Percentiles rank a stretch among this genome's conserved stretches.
Conservation (phyloP, 2,329 filamentous ascomycete species). For the Aureobasidium sp. region DNA sequence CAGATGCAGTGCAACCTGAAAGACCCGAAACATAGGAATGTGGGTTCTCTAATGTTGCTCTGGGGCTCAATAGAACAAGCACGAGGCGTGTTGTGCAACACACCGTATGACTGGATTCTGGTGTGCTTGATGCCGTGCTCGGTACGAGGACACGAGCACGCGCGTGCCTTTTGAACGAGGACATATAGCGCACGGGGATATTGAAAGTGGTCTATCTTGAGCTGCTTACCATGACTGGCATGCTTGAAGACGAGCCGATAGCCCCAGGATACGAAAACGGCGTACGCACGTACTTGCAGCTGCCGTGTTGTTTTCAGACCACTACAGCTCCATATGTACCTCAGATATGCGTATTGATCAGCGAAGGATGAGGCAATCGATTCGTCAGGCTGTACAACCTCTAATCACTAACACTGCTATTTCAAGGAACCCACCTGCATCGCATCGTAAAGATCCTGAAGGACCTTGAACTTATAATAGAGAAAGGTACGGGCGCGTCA, state of each 20-base stretch:
- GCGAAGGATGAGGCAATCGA: neutral
- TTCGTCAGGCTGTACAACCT: neutral
- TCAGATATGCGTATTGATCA: neutral
- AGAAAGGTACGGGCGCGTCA: neutral
- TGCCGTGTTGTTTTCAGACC: neutral
- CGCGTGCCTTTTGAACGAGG: neutral
- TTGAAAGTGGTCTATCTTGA: neutral
- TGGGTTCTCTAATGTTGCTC: neutral
- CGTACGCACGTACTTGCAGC: neutral
- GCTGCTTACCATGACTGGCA: neutral
- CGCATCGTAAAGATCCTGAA: neutral
- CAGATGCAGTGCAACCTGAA: neutral
- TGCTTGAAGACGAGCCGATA: neutral
- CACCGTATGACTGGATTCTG: neutral
- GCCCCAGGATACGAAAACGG: neutral
- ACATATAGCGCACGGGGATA: neutral
- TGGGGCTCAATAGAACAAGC: neutral
- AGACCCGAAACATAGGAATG: conserved; percentile 7
- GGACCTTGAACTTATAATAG: neutral
- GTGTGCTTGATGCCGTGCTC: neutral
- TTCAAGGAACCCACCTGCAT: neutral
- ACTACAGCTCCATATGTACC: neutral
- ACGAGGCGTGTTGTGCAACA: conserved; percentile 9
- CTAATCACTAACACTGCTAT: neutral
- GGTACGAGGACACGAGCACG: neutral